Evolutionary conservation across 169 alveolate genomes (phyloP).

Genomic region (Sarcocystis neurona): DNA sequence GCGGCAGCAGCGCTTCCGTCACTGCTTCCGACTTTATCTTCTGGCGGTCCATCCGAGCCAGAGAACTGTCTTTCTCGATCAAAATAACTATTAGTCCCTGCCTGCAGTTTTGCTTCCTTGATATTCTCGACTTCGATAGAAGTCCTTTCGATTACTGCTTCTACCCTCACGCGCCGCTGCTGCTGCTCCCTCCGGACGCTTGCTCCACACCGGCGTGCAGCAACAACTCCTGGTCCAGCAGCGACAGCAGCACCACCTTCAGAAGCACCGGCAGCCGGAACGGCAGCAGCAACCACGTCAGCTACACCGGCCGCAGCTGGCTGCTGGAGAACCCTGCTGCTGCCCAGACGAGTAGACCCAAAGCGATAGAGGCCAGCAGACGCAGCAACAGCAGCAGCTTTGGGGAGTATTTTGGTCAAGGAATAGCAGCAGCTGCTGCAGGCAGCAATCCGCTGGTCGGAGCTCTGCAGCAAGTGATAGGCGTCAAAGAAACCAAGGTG

Average conservation of each 20-base stretch:
- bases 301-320: too few relatives aligned
- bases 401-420: too few relatives aligned
- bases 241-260: not conserved
- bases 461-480: not conserved
- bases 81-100: slow-evolving; percentile 59
- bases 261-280: not conserved
- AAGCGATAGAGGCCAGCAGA: too few relatives aligned
- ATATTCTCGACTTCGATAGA: slow-evolving; percentile 65
- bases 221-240: not conserved
- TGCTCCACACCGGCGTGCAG: not conserved
- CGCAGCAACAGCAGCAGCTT: too few relatives aligned
- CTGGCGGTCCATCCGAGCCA: slow-evolving; percentile 67
- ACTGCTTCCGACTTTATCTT: slow-evolving; percentile 1
- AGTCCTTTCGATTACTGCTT: slow-evolving; percentile 56
- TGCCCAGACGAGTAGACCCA: too few relatives aligned
- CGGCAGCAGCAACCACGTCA: not conserved
- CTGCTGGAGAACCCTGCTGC: too few relatives aligned
- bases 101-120: slow-evolving; percentile 50
- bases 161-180: slow-evolving; percentile 63
- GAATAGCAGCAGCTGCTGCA: too few relatives aligned
- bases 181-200: slow-evolving; percentile 50
- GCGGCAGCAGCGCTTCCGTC: not conserved
- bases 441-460: not conserved
- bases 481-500: not conserved
- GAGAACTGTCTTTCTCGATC: slow-evolving; percentile 68